phyloP scores from a whole-genome alignment of 2,329 filamentous ascomycete species.

The Chrysoporthe deuterocubensis region DNA sequence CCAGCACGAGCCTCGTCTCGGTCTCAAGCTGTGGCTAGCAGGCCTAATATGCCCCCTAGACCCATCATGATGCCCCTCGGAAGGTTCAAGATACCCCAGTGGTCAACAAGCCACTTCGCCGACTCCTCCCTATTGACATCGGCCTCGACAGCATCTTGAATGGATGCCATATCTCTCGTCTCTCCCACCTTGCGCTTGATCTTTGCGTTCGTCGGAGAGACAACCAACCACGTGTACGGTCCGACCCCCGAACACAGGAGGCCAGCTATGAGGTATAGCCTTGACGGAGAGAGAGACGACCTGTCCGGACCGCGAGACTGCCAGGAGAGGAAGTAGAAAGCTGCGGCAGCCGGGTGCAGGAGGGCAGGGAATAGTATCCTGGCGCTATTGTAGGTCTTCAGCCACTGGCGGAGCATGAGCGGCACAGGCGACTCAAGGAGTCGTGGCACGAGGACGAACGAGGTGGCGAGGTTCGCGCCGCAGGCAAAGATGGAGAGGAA shows the following conservation, averaged over 20 bases:
- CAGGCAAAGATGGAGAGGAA: constrained; percentile 51
- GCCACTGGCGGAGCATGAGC: constrained; percentile 61
- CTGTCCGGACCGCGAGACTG: constrained; percentile 29
- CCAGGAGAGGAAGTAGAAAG: constrained; percentile 53
- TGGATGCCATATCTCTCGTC: constrained; percentile 41
- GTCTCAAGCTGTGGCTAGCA: constrained; percentile 9
- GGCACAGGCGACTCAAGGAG: constrained; percentile 59
- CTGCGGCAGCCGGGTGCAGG: constrained; percentile 44
- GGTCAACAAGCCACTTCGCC: constrained; percentile 56
- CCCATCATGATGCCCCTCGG: constrained; percentile 32
- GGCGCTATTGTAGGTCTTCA: constrained; percentile 45
- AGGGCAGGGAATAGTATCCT: constrained; percentile 44
- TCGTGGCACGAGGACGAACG: constrained; percentile 52
- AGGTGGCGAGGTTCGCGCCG: constrained; percentile 45
- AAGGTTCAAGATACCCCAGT: constrained; percentile 59
- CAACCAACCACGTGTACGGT: constrained; percentile 56
- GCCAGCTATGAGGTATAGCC: constrained; percentile 51
- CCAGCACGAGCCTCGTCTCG: neutral
- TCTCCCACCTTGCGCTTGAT: constrained; percentile 49
- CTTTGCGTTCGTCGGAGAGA: constrained; percentile 52
- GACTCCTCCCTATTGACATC: constrained; percentile 46
- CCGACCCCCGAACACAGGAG: constrained; percentile 49
- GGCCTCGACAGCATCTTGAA: constrained; percentile 43
- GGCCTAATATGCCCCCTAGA: constrained; percentile 27
- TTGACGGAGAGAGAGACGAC: constrained; percentile 38